Evolutionary conservation across 345 rosid genomes (phyloP).

Genomic region (Eucalyptus curtisii): DNA sequence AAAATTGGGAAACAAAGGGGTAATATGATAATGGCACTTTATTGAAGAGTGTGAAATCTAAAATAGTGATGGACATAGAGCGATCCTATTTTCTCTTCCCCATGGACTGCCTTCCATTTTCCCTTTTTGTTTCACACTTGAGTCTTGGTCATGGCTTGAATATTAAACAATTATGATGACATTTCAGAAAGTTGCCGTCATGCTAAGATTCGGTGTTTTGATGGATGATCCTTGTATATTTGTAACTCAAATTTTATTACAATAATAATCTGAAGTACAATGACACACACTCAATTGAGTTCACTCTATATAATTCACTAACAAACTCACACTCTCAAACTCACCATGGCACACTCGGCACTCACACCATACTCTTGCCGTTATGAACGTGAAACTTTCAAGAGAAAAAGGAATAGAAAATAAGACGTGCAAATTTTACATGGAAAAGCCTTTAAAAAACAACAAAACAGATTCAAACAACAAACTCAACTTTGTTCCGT

Average conservation of each 20-base stretch:
- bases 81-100: too few relatives aligned
- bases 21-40: too few relatives aligned
- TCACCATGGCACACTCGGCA: background rate
- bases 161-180: background rate
- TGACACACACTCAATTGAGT: too few relatives aligned
- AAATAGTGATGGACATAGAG: too few relatives aligned
- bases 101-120: too few relatives aligned
- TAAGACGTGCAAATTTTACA: too few relatives aligned
- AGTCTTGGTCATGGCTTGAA: too few relatives aligned
- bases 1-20: too few relatives aligned
- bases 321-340: background rate
- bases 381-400: too few relatives aligned
- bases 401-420: fast-evolving
- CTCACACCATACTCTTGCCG: background rate
- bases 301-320: background rate
- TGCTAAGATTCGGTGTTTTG: background rate
- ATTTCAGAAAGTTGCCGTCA: background rate
- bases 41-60: too few relatives aligned
- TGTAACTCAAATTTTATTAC: background rate
- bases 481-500: background rate
- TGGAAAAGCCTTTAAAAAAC: background rate
- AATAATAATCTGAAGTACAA: background rate
- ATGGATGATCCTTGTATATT: background rate
- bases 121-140: too few relatives aligned
- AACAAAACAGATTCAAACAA: background rate